Conservation (phyloP, 306 rosid genomes). For the Cucumis melo region DNA sequence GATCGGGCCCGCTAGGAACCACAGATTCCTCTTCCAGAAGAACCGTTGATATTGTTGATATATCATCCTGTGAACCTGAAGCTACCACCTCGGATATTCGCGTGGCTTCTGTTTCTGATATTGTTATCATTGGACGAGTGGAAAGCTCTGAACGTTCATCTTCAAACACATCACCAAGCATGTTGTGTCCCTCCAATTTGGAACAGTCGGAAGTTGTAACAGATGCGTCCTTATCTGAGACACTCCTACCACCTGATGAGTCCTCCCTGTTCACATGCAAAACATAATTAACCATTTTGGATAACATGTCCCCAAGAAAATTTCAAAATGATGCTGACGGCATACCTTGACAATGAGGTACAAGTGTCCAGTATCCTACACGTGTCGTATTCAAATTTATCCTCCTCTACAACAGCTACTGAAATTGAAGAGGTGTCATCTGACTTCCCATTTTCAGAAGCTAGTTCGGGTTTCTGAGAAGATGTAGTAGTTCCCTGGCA, state of each 20-base stretch:
- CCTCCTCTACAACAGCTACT: constrained; percentile 24
- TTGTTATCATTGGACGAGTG: constrained; percentile 22
- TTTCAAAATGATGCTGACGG: constrained; percentile 14
- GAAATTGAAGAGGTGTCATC: constrained; percentile 25
- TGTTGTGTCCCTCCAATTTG: constrained; percentile 24
- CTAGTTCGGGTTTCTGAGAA: constrained; percentile 18
- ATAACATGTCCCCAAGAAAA: constrained; percentile 12
- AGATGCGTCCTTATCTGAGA: constrained; percentile 25
- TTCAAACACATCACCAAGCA: constrained; percentile 14
- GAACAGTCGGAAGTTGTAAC: constrained; percentile 25
- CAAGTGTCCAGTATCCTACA: constrained; percentile 26
- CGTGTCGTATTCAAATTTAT: constrained; percentile 21
- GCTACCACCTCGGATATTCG: constrained; percentile 6
- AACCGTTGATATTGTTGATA: constrained; percentile 28
- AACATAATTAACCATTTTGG: constrained; percentile 15
- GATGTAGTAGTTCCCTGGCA: constrained; percentile 18
- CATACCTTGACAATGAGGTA: constrained; percentile 15
- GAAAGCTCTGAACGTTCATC: constrained; percentile 19
- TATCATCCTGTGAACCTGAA: constrained; percentile 20
- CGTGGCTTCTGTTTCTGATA: constrained; percentile 35
- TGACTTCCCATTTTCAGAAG: constrained; percentile 23
- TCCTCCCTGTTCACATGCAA: constrained; percentile 24
- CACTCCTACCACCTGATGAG: constrained; percentile 17
- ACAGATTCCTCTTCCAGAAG: constrained; percentile 31
- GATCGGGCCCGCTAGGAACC: constrained; percentile 20